Base-by-base conservation (phyloP, 2,329 filamentous ascomycete species). In the Ophiostoma novo-ulmi region DNA sequence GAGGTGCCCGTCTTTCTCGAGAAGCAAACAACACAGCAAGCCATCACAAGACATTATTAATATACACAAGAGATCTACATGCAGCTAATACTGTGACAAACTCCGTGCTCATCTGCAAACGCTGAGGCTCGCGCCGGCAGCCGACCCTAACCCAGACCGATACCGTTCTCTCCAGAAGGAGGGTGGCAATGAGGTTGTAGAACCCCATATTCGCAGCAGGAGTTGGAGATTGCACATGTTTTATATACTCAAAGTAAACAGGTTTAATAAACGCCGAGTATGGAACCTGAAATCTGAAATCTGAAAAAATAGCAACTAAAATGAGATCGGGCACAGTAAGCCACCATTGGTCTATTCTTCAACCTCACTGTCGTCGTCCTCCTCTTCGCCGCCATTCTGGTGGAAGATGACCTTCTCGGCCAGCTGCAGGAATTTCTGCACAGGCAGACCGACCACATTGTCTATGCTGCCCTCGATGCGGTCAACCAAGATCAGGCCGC, bases 391-490 rank as follows among this genome's bases (percentile, higher is more conserved):
- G n/a, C 80, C 81, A 17, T 81, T 83, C 20, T 93, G 92, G 74
- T 87, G 88, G 75, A 90, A 88, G 74, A 97, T 84, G n/a, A 93
- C 91, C 83, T 89, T 92, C 82, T 98, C 94, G 72, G 97, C 95
- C 76, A 97, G 79, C 77, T 88, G 88, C 78, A 99, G 78, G 14
- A 89, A 91, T 74, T 87, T 86, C 75, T 93, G 86, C 74, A 98
- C 84, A 8, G 95, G 95, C 79, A 99, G 79, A 0, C 95, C 95
- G 38, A 99, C 89, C 1, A 98, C 95, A 79, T 98, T 98, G 82
- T 99, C 95, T 76, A 93, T 92, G 70, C 88, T 89, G 13, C 95
- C 95, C 74, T 97, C 92, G 74, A 99, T 91, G 79, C 86, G 90
- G 79, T 97, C 93, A 14, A 99, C 89, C 71, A 99, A 80, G 72